Conservation (phyloP, 371 early-diverging fungal genomes). For the Caulochytrium protostelioides region DNA sequence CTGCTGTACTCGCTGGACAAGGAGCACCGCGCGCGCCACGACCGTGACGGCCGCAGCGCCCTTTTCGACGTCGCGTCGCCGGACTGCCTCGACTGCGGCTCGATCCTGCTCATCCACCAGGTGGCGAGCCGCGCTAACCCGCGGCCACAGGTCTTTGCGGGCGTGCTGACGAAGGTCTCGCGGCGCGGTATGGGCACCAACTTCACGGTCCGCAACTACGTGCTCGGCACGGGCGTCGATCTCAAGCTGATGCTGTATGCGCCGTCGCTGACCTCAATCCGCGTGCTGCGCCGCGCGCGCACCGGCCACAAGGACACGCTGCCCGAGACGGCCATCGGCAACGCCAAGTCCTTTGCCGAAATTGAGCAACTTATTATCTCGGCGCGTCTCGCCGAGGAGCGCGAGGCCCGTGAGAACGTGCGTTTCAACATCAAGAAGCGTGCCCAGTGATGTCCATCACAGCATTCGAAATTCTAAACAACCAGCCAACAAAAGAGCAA, state of each 20-base stretch:
- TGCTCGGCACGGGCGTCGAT: conserved; percentile 22
- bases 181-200: conserved; percentile 16
- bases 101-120: conserved; percentile 17
- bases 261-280: conserved; percentile 18
- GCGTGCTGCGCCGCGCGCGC: no score
- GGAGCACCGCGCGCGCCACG: conserved; percentile 14
- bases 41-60: conserved; percentile 10
- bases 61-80: conserved; percentile 10
- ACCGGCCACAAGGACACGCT: no score
- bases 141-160: conserved; percentile 17
- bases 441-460: no score
- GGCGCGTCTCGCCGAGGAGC: no score
- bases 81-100: conserved; percentile 16
- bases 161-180: conserved; percentile 15
- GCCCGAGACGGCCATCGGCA: no score
- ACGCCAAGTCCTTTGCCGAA: no score
- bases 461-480: no score
- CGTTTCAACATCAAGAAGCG: no score
- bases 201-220: conserved; percentile 15
- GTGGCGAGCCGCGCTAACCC: conserved; percentile 15
- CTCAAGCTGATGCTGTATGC: conserved; percentile 19
- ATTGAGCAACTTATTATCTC: no score
- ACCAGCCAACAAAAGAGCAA: no score
- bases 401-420: no score
- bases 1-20: conserved; percentile 16